These are phyloP conservation scores for Ajuga chamaepitys DNA, from an alignment of 257 asterid genomes.

Conservation along the genomic window DNA sequence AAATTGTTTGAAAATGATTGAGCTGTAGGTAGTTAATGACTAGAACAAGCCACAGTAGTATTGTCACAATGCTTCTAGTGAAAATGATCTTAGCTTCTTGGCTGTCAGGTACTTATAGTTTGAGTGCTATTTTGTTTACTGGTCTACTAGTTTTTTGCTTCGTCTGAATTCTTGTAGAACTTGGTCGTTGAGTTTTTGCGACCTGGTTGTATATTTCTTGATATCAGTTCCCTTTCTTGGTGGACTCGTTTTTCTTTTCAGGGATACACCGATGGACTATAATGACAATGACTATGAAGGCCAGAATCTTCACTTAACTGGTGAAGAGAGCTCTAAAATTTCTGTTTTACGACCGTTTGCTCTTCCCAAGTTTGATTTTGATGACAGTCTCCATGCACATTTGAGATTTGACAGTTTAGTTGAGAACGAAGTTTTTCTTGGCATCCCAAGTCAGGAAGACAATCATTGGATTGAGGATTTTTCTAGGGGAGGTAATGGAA, in stretches of 20 bases:
- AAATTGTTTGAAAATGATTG: not conserved
- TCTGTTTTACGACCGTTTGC: slow-evolving; percentile 77
- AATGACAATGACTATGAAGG: slow-evolving; percentile 88
- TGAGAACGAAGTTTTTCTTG: slow-evolving; percentile 98
- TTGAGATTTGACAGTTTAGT: slow-evolving; percentile 93
- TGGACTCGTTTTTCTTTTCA: slow-evolving; percentile 22
- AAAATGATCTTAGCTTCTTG: not conserved
- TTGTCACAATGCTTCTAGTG: not conserved
- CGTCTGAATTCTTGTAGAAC: slow-evolving; percentile 1
- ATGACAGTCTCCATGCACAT: slow-evolving; percentile 73
- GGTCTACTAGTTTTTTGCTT: slow-evolving; percentile 3
- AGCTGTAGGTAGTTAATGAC: not conserved
- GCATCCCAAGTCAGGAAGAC: slow-evolving; percentile 95
- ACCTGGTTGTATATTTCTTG: not conserved
- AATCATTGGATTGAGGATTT: slow-evolving; percentile 97
- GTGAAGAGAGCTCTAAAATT: slow-evolving; percentile 88
- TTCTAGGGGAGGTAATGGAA: slow-evolving; percentile 79
- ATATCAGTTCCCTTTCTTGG: slow-evolving; percentile 7
- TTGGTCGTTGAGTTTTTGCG: slow-evolving; percentile 2
- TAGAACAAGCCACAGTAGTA: not conserved
- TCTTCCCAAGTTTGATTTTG: slow-evolving; percentile 97
- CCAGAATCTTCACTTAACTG: slow-evolving; percentile 67
- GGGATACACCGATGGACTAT: slow-evolving; percentile 87
- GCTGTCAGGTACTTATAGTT: not conserved
- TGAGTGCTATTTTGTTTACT: not conserved